Base-by-base conservation (phyloP, 345 rosid genomes). In the Ricinus communis region DNA sequence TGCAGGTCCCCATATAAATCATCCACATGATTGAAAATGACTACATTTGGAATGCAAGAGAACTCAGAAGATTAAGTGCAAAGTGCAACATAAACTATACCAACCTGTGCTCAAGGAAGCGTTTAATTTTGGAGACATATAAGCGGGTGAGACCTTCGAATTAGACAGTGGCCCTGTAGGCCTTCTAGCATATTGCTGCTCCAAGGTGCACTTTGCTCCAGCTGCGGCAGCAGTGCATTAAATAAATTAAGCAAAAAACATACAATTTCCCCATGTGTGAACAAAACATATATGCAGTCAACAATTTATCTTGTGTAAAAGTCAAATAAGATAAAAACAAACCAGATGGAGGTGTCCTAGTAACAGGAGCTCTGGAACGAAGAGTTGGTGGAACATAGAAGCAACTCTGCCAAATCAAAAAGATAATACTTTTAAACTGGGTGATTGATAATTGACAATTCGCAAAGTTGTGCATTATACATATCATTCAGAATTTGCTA, bases 311-410 rank as follows among this genome's bases (percentile, higher is more conserved):
- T 21, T 8, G 5, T 0, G 28, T 40, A 52, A 54, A 55, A 13
- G 9, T 15, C 8, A 50, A 25, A 1, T 55, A 13, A 64, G 43
- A 4, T 1, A 2, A 10, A 61, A 49, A 76, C 77, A 53, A 46
- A 87, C 98, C 93, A 69, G 94, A 79, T 22, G 93, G 92, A 63
- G 96, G 93, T 8, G 96, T 89, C 66, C 97, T 81, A 19, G 76
- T 64, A 60, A 80, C 57, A 68, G 81, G 75, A 47, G 73, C 73
- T 80, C 84, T 88, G 55, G 86, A 62, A 58, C 96, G 96, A 68
- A 92, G 96, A 33, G 90, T 85, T 47, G 97, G 97, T 33, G 99
- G 96, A 73, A 92, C 85, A 79, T 90, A 95, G 71, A 78, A 89
- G 81, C 99, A 92, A 76, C 89, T 84, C 96, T 92, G 90, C 72